A percentile compares a stretch with the other conserved stretches of the same genome.
These are phyloP conservation scores for Blastobotrys illinoisensis DNA, from an alignment of 1,139 yeast species.

Conservation along the genomic window DNA sequence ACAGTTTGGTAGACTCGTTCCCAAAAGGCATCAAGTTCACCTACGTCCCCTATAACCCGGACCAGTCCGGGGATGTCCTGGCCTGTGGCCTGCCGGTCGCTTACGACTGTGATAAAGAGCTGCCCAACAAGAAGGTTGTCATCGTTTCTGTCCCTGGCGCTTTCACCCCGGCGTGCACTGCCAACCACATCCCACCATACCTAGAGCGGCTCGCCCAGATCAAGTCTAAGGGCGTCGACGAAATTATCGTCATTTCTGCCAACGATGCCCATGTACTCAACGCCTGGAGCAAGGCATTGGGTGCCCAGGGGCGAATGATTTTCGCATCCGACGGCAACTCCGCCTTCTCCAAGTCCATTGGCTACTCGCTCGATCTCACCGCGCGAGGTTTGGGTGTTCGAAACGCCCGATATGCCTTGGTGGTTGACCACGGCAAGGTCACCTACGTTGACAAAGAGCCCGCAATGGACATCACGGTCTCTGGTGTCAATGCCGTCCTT, in stretches of 20 bases:
- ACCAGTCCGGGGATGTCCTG: slow-evolving; percentile 35
- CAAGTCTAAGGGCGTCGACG: slow-evolving; percentile 64
- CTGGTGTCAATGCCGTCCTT: slow-evolving; percentile 53
- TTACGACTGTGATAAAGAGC: slow-evolving; percentile 46
- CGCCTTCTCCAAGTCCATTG: slow-evolving; percentile 54
- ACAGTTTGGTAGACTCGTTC: slow-evolving; percentile 5
- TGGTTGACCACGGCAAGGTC: slow-evolving; percentile 62
- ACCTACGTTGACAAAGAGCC: slow-evolving; percentile 63
- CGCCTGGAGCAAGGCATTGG: slow-evolving; percentile 78
- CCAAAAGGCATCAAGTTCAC: slow-evolving; percentile 41
- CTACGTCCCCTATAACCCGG: slow-evolving; percentile 53
- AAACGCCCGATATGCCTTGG: slow-evolving; percentile 65
- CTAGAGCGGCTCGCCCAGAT: slow-evolving; percentile 49
- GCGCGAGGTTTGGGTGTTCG: slow-evolving; percentile 58
- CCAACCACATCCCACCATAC: slow-evolving; percentile 73
- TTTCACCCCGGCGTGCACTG: slow-evolving; percentile 85
- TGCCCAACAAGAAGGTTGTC: slow-evolving; percentile 51
- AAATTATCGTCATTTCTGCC: slow-evolving; percentile 64
- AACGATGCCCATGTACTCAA: slow-evolving; percentile 75
- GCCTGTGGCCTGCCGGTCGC: slow-evolving; percentile 52
- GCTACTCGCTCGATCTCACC: slow-evolving; percentile 52
- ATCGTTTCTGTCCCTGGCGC: slow-evolving; percentile 88
- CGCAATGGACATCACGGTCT: slow-evolving; percentile 54
- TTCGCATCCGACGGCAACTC: slow-evolving; percentile 74
- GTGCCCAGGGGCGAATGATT: slow-evolving; percentile 43